These are phyloP conservation scores for Pyrenophora teres DNA, from an alignment of 2,329 filamentous ascomycete species.

Conservation along the genomic window DNA sequence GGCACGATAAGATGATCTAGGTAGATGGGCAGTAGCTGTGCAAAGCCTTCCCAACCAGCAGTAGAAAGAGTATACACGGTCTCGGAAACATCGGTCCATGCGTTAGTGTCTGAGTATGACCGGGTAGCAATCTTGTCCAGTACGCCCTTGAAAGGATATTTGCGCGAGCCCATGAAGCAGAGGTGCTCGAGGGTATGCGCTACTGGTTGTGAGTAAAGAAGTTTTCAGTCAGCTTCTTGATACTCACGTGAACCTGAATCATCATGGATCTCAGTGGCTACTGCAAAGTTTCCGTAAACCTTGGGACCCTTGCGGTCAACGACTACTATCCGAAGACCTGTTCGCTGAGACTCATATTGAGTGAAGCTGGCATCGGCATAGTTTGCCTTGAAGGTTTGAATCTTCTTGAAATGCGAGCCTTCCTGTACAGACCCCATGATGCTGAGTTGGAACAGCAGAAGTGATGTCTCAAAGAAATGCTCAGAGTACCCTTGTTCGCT, in stretches of 20 bases:
- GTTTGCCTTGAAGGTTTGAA: constrained; percentile 85
- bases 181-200: constrained; percentile 59
- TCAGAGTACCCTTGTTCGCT: constrained; percentile 5
- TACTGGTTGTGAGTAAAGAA: constrained; percentile 20
- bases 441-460: constrained; percentile 12
- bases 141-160: constrained; percentile 91
- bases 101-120: constrained; percentile 92
- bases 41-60: constrained; percentile 95
- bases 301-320: constrained; percentile 95
- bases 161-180: constrained; percentile 76
- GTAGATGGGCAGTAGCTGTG: constrained; percentile 91
- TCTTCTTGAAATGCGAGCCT: constrained; percentile 71
- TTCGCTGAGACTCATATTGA: constrained; percentile 93
- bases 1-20: constrained; percentile 92
- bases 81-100: constrained; percentile 95
- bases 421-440: constrained; percentile 43
- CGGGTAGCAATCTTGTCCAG: constrained; percentile 92
- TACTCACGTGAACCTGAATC: constrained; percentile 78
- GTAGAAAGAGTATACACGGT: constrained; percentile 95
- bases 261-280: constrained; percentile 97
- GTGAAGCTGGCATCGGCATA: constrained; percentile 88
- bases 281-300: constrained; percentile 83
- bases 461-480: not conserved
- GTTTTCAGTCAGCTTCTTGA: not conserved
- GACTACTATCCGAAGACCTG: constrained; percentile 91